A percentile compares a stretch with the other conserved stretches of the same genome.
Evolutionary conservation across 257 asterid species (phyloP).

Genomic region (Verbascum thapsus): DNA sequence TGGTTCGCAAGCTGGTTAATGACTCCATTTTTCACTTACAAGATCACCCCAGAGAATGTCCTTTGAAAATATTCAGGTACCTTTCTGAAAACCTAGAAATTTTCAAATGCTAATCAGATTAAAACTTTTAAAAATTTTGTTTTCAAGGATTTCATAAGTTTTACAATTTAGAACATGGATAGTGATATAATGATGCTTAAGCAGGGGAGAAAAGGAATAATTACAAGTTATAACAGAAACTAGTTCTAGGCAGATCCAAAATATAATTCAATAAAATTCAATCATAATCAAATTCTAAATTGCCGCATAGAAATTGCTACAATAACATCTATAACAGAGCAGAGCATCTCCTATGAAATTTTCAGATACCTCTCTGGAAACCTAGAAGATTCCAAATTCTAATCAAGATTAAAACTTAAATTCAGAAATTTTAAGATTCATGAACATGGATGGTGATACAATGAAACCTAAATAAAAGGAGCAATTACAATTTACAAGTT

Average conservation of each 20-base stretch:
- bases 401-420: no score
- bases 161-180: background rate
- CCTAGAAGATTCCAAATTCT: no score
- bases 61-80: constrained; percentile 1
- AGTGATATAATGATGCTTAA: no score
- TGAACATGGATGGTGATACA: no score
- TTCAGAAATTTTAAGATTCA: no score
- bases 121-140: constrained; percentile 24
- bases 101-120: constrained; percentile 15
- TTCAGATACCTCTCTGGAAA: no score
- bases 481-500: no score
- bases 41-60: background rate
- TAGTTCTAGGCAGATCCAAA: background rate
- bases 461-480: no score
- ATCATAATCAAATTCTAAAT: background rate
- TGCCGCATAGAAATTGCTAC: background rate
- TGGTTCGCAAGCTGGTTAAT: background rate
- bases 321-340: background rate
- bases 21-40: constrained; percentile 32
- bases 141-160: background rate
- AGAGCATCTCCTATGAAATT: background rate
- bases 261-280: constrained; percentile 1
- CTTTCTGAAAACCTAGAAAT: background rate
- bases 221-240: background rate
- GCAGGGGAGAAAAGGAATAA: background rate